These are phyloP conservation scores for Hypoxylon intermedium DNA, from an alignment of 495 filamentous ascomycete species.

Conservation along the genomic window DNA sequence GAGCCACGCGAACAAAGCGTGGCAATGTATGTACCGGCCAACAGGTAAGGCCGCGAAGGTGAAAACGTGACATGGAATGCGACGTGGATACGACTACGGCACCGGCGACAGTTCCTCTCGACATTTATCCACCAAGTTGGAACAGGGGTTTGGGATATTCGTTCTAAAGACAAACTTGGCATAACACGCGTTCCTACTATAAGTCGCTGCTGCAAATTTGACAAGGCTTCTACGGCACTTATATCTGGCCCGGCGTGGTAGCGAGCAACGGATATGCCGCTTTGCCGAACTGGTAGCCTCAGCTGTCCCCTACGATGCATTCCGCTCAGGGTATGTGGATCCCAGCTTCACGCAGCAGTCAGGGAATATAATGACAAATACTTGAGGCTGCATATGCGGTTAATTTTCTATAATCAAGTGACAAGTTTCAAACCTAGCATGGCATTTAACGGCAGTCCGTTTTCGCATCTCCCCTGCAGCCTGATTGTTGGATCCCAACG, in stretches of 20 bases:
- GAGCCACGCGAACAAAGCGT: constrained; percentile 9
- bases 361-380: too few species aligned
- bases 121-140: constrained; percentile 35
- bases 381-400: too few species aligned
- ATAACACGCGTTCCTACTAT: constrained; percentile 17
- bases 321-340: too few species aligned
- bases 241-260: neutral
- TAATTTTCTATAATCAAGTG: too few species aligned
- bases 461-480: too few species aligned
- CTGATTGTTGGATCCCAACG: too few species aligned
- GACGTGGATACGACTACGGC: constrained; percentile 9
- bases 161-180: constrained; percentile 1
- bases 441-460: too few species aligned
- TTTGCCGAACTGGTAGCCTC: constrained; percentile 17
- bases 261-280: constrained; percentile 26
- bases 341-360: too few species aligned
- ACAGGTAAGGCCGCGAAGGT: neutral
- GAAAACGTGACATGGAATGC: neutral
- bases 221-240: constrained; percentile 32
- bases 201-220: constrained; percentile 8
- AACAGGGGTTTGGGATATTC: constrained; percentile 17
- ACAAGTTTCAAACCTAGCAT: too few species aligned
- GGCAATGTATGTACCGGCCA: neutral
- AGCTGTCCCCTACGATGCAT: neutral
- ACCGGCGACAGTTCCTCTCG: neutral